These are phyloP conservation scores for Bolboschoenus planiculmis DNA, from an alignment of 176 grass and related monocot genomes.

Conservation along the genomic window DNA sequence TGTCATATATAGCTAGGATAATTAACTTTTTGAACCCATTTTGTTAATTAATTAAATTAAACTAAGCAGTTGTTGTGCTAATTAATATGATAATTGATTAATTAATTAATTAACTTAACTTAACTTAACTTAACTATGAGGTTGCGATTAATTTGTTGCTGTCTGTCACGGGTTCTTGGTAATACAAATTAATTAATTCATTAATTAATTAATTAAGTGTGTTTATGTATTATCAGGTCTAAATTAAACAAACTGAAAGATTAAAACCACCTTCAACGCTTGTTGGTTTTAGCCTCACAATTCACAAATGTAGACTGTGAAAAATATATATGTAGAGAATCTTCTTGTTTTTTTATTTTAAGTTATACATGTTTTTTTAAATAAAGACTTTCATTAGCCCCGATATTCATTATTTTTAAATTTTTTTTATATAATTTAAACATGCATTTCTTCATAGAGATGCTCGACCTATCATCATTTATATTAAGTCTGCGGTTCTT, in stretches of 20 bases:
- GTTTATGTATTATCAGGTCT: neutral
- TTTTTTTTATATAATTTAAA: too few species aligned
- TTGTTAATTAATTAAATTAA: neutral
- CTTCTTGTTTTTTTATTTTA: too few species aligned
- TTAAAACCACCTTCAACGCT: neutral
- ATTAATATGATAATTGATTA: neutral
- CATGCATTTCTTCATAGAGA: too few species aligned
- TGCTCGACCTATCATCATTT: too few species aligned
- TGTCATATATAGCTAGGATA: neutral
- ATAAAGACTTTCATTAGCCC: too few species aligned
- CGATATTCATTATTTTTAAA: too few species aligned
- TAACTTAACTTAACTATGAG: neutral
- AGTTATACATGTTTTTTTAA: too few species aligned
- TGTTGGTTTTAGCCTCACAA: neutral
- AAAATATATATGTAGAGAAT: too few species aligned
- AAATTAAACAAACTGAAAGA: neutral
- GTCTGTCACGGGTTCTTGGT: conserved; percentile 11
- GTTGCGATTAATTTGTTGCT: neutral
- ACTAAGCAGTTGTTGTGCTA: neutral
- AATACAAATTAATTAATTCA: neutral
- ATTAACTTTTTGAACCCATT: neutral
- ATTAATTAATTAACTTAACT: too few species aligned
- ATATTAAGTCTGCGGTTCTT: too few species aligned
- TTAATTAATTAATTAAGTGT: too few species aligned
- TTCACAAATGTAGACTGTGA: neutral